These are phyloP conservation scores for Graphium sp. DNA, from an alignment of 2,329 filamentous ascomycete genomes.

Conservation along the genomic window DNA sequence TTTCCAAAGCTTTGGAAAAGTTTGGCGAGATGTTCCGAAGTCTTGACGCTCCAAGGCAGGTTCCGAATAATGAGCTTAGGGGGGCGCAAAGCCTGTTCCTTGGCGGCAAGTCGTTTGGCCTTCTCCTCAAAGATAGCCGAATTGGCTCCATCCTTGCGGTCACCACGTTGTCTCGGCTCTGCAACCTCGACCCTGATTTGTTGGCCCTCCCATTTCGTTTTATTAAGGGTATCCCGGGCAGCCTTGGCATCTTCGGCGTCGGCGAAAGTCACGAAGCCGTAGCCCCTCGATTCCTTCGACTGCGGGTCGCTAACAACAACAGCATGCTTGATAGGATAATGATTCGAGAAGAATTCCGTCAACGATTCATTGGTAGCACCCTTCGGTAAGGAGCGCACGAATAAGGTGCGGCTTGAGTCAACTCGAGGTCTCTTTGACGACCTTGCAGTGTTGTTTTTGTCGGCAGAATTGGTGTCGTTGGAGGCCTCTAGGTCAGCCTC, in stretches of 20 bases:
- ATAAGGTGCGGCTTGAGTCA: conserved; percentile 57
- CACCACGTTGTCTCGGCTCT: conserved; percentile 60
- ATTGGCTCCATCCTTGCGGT: conserved; percentile 23
- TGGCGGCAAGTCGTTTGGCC: conserved; percentile 37
- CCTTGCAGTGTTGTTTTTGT: conserved; percentile 9
- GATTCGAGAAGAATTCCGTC: conserved; percentile 81
- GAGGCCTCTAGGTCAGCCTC: conserved; percentile 17
- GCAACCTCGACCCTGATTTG: conserved; percentile 79
- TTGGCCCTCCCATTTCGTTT: conserved; percentile 59
- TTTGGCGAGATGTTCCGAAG: conserved; percentile 58
- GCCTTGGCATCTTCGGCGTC: conserved; percentile 78
- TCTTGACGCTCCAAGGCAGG: conserved; percentile 89
- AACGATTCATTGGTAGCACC: conserved; percentile 66
- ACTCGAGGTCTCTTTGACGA: conserved; percentile 37
- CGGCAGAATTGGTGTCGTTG: conserved; percentile 6
- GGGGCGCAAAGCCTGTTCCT: conserved; percentile 40
- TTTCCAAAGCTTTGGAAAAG: conserved; percentile 84
- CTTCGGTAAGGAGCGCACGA: conserved; percentile 73
- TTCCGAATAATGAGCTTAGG: conserved; percentile 82
- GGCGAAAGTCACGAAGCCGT: conserved; percentile 92
- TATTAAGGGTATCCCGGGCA: conserved; percentile 69
- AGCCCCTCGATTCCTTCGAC: conserved; percentile 79
- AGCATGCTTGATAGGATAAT: conserved; percentile 89
- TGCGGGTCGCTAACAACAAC: conserved; percentile 76
- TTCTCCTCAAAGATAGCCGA: conserved; percentile 23